These are phyloP conservation scores for Sporodiniella umbellata DNA, from an alignment of 371 early-diverging fungal species.

Conservation along the genomic window DNA sequence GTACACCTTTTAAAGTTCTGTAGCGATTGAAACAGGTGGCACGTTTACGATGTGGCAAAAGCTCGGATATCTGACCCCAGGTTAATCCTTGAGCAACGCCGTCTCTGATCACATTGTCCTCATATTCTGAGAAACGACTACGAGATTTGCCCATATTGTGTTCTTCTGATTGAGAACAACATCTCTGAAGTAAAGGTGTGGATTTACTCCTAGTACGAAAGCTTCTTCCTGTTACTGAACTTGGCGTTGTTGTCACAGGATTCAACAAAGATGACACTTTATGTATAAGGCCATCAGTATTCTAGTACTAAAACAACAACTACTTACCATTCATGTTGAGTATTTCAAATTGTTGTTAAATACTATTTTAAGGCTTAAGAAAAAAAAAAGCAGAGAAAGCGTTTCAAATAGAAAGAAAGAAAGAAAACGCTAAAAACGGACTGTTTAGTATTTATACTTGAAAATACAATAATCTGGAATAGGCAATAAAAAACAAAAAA, in stretches of 20 bases:
- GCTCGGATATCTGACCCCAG: slow-evolving; percentile 44
- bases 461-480: neutral
- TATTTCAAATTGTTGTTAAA: no score
- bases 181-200: slow-evolving; percentile 7
- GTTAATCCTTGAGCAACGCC: slow-evolving; percentile 45
- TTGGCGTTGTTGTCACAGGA: slow-evolving; percentile 6
- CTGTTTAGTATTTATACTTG: neutral
- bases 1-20: slow-evolving; percentile 42
- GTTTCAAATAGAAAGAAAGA: neutral
- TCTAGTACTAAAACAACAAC: no score
- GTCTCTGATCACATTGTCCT: slow-evolving; percentile 44
- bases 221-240: neutral
- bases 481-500: neutral
- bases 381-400: neutral
- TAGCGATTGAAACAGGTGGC: slow-evolving; percentile 51
- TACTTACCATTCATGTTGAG: neutral
- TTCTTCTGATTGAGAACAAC: neutral
- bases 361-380: no score
- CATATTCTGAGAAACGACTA: slow-evolving; percentile 41
- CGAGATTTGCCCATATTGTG: slow-evolving; percentile 31
- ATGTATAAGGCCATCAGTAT: no score
- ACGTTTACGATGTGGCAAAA: slow-evolving; percentile 44
- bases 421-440: no score
- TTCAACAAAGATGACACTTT: slow-evolving; percentile 22
- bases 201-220: slow-evolving; percentile 17